Evolutionary conservation across 2,329 filamentous ascomycete species (phyloP).

Genomic region (Rhinocladiella mackenziei): DNA sequence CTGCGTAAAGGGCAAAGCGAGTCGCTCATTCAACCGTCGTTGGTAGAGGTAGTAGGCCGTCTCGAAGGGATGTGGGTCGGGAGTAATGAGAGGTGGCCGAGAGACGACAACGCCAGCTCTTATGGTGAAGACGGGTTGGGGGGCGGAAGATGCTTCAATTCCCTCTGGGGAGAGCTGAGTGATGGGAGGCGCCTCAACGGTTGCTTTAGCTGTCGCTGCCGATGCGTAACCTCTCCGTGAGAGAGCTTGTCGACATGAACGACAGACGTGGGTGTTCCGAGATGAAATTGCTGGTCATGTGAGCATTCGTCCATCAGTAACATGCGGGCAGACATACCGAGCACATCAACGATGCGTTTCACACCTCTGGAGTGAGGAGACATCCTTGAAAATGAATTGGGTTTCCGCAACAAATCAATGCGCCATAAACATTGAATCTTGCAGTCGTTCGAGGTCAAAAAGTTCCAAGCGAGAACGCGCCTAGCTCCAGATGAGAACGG

Average conservation of each 20-base stretch:
- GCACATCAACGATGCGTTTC: constrained; percentile 18
- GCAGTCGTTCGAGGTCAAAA: constrained; percentile 1
- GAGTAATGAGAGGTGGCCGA: constrained; percentile 81
- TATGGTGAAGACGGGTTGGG: constrained; percentile 44
- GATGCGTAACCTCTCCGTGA: constrained; percentile 24
- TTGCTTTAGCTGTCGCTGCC: constrained; percentile 19
- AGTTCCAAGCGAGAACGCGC: background rate
- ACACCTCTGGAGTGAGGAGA: constrained; percentile 28
- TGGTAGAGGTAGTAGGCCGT: constrained; percentile 95
- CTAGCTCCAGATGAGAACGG: background rate
- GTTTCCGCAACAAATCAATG: too few relatives aligned
- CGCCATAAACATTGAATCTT: background rate
- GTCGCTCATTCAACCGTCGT: constrained; percentile 89
- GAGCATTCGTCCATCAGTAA: constrained; percentile 5
- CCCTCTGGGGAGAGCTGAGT: constrained; percentile 34
- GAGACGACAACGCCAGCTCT: constrained; percentile 76
- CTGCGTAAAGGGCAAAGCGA: constrained; percentile 79
- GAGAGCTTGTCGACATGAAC: constrained; percentile 26
- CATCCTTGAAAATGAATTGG: constrained; percentile 14
- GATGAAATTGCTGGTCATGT: constrained; percentile 18
- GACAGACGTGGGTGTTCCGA: constrained; percentile 24
- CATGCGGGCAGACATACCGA: constrained; percentile 13
- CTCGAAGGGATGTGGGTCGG: constrained; percentile 80
- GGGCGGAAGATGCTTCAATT: constrained; percentile 37
- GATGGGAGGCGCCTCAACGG: constrained; percentile 13